phyloP scores from a whole-genome alignment of 2,329 filamentous ascomycete species.

The Colletotrichum coccodes region DNA sequence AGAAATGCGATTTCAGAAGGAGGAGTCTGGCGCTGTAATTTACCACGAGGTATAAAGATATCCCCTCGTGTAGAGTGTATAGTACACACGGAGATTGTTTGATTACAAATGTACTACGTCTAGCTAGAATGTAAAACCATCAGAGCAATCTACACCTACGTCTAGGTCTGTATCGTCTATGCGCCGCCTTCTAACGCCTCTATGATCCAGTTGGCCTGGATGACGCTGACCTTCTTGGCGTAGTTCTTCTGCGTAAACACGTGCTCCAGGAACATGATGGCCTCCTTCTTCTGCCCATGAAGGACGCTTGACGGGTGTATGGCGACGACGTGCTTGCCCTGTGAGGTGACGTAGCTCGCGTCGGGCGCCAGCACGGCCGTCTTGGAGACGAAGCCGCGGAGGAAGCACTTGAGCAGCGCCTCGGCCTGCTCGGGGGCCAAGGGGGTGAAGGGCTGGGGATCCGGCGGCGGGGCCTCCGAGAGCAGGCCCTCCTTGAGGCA shows the following conservation, averaged over 20 bases:
- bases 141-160: background rate
- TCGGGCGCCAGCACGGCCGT: constrained; percentile 71
- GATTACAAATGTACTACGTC: background rate
- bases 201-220: constrained; percentile 69
- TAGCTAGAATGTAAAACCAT: background rate
- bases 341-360: constrained; percentile 67
- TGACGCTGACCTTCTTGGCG: constrained; percentile 71
- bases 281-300: constrained; percentile 71
- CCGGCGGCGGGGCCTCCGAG: constrained; percentile 53
- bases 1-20: background rate
- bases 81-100: background rate
- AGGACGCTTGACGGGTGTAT: constrained; percentile 73
- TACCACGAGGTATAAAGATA: background rate
- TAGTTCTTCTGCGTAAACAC: constrained; percentile 75
- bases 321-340: constrained; percentile 68
- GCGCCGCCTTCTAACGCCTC: constrained; percentile 52
- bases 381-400: constrained; percentile 69
- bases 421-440: constrained; percentile 64
- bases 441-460: constrained; percentile 67
- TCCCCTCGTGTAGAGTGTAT: background rate
- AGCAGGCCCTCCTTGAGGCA: constrained; percentile 64
- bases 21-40: background rate
- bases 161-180: background rate
- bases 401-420: constrained; percentile 67
- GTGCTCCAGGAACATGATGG: constrained; percentile 76